Evolutionary conservation across 1,284 basidiomycete genomes (phyloP), one percentile per base, ranked within the genome.

Genomic region (Leccinum insolens): DNA sequence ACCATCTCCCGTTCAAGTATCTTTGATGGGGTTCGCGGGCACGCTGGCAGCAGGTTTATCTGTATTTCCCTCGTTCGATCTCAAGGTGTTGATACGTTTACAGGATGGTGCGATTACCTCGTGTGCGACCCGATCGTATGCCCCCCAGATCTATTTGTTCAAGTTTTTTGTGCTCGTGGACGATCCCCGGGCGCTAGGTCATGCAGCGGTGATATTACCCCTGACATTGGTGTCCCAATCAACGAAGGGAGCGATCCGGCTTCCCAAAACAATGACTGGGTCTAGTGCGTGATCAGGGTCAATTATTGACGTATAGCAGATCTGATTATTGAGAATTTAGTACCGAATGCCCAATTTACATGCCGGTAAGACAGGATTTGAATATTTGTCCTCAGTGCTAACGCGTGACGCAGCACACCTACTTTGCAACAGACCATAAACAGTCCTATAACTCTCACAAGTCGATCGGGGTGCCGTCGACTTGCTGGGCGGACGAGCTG

Each of bases 51-150:
- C 84, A 39, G 81, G 84, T 84, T 61, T 25, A 78, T 69, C 55
- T 28, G 9, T 7, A 31, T 55, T 68, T 63, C n/a, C 17, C 17
- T 64, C 22, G 11, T 68, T 60, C 6, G 31, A 7, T 20, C 7
- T 39, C 25, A 34, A 63, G 4, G 20, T 46, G 62, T 62, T 64
- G 62, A 70, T 66, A 44, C 15, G 11, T 6, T 31, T 59, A 37
- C 65, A 79, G 83, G 84, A 11, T 89, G 88, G 88, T 88, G 85
- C 64, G 88, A 89, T 71, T 89, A 89, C 76, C 80, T 89, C 46
- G 82, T 89, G 39, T 82, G 83, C 67, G 88, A 89, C 72, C 79
- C 82, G 14, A 82, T 85, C 44, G 78, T 72, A 49, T 77, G 77
- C 67, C 82, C 86, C 71, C 85, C 86, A 22, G 84, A 83, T 28